Evolutionary conservation across 441 rosid species (phyloP).

Genomic region (Pelargonium myrrhifolium): DNA sequence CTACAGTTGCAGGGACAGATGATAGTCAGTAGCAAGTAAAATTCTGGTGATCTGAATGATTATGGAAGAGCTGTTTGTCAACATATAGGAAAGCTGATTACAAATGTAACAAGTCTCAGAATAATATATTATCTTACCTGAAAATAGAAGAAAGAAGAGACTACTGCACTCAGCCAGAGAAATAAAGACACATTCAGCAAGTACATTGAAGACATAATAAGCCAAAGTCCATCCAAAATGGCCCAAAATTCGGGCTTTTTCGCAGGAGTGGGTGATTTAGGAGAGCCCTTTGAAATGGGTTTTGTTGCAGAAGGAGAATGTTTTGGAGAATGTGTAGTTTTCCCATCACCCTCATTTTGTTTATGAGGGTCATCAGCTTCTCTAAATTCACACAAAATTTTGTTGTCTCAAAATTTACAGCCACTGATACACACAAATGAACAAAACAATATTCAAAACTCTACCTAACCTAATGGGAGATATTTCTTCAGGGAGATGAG

Average conservation of each 20-base stretch:
- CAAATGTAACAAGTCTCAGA: background rate
- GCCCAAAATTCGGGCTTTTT: slow-evolving; percentile 54
- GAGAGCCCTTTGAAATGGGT: slow-evolving; percentile 35
- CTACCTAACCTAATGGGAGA: slow-evolving; percentile 53
- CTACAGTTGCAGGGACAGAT: slow-evolving; percentile 35
- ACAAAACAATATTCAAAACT: background rate
- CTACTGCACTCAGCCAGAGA: slow-evolving; percentile 92
- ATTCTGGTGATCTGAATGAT: background rate
- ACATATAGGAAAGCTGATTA: background rate
- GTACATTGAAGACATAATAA: slow-evolving; percentile 72
- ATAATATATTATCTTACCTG: slow-evolving; percentile 42
- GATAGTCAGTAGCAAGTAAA: slow-evolving; percentile 14
- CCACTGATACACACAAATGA: slow-evolving; percentile 2
- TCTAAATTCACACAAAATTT: slow-evolving; percentile 30
- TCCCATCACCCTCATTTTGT: slow-evolving; percentile 32
- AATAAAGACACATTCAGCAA: slow-evolving; percentile 67
- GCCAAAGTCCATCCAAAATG: slow-evolving; percentile 72
- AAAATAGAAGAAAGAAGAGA: slow-evolving; percentile 92
- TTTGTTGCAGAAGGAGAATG: slow-evolving; percentile 15
- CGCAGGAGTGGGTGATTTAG: slow-evolving; percentile 29
- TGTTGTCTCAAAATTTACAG: slow-evolving; percentile 3
- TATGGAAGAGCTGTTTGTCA: background rate
- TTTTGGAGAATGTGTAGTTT: slow-evolving; percentile 21
- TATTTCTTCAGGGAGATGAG: slow-evolving; percentile 57
- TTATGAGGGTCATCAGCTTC: slow-evolving; percentile 33